Conservation (phyloP, 441 rosid genomes). For the Theobroma grandiflorum region DNA sequence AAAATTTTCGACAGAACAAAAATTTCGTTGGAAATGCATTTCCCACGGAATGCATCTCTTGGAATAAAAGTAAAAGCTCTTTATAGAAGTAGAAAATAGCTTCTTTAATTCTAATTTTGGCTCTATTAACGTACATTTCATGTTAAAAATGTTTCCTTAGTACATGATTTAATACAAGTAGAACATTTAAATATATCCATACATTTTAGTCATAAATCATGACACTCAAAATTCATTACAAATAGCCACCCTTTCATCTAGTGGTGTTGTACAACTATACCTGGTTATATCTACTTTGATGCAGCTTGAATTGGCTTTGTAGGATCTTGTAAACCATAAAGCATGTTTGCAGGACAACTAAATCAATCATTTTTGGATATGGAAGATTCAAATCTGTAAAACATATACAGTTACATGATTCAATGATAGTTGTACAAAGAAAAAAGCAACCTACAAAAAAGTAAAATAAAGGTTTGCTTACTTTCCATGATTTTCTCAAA, state of each 20-base stretch:
- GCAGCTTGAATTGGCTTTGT: slow-evolving; percentile 39
- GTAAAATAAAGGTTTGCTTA: slow-evolving; percentile 41
- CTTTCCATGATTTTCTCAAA: slow-evolving; percentile 82
- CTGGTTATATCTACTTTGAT: not conserved
- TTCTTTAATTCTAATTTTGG: not conserved
- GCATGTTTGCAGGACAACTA: slow-evolving; percentile 87
- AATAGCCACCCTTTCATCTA: not conserved
- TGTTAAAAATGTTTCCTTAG: not conserved
- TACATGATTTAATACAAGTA: not conserved
- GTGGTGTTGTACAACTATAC: not conserved
- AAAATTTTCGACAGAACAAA: too few species aligned
- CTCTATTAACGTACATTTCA: not conserved
- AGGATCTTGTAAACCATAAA: slow-evolving; percentile 84
- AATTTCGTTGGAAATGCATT: too few species aligned
- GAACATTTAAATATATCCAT: not conserved
- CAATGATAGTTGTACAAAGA: not conserved
- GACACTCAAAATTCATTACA: not conserved
- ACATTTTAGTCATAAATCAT: not conserved
- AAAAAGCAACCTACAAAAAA: not conserved
- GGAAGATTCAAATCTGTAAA: slow-evolving; percentile 71
- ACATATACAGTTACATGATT: not conserved
- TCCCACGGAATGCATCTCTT: too few species aligned
- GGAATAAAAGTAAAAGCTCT: too few species aligned
- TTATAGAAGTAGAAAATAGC: not conserved
- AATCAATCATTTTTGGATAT: slow-evolving; percentile 90